Percentiles rank a stretch among this genome's conserved stretches.
Evolutionary conservation across 768 basidiomycete genomes (phyloP).

Genomic region (Termitomyces sp.): DNA sequence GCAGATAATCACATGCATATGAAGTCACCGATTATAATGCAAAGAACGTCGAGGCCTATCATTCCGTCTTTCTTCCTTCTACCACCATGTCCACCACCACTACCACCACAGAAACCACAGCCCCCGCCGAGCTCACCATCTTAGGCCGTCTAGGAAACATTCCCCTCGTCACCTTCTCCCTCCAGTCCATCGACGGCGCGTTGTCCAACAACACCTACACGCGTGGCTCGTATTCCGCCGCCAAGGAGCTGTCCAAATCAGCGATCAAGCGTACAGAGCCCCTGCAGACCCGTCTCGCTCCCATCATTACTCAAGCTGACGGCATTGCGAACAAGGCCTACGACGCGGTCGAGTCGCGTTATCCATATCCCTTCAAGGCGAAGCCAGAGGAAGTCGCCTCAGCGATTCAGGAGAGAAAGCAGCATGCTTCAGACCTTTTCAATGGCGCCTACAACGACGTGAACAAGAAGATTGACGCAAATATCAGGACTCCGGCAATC

Average conservation of each 20-base stretch:
- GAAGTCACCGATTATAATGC: conserved; percentile 12
- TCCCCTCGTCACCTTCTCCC: conserved; percentile 65
- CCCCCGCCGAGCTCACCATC: conserved; percentile 57
- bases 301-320: conserved; percentile 63
- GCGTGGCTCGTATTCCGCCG: conserved; percentile 62
- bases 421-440: conserved; percentile 52
- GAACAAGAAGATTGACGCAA: conserved; percentile 48
- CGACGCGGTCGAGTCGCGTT: conserved; percentile 69
- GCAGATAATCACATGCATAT: conserved; percentile 14
- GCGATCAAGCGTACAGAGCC: conserved; percentile 67
- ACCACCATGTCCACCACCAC: conserved; percentile 21
- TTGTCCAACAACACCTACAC: conserved; percentile 62
- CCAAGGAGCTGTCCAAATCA: conserved; percentile 56
- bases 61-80: conserved; percentile 16
- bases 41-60: conserved; percentile 10
- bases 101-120: conserved; percentile 25
- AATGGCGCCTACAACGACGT: conserved; percentile 42
- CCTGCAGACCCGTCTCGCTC: conserved; percentile 61
- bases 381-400: conserved; percentile 69
- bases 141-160: conserved; percentile 68
- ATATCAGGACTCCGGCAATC: conserved; percentile 60
- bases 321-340: conserved; percentile 72
- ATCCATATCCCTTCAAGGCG: conserved; percentile 74
- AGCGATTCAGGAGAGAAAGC: conserved; percentile 55
- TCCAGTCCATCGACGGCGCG: conserved; percentile 58